A percentile compares a stretch with the other conserved stretches of the same genome.
These are phyloP conservation scores for Termitomyces bulborhizus DNA, from an alignment of 768 basidiomycete species.

Conservation along the genomic window DNA sequence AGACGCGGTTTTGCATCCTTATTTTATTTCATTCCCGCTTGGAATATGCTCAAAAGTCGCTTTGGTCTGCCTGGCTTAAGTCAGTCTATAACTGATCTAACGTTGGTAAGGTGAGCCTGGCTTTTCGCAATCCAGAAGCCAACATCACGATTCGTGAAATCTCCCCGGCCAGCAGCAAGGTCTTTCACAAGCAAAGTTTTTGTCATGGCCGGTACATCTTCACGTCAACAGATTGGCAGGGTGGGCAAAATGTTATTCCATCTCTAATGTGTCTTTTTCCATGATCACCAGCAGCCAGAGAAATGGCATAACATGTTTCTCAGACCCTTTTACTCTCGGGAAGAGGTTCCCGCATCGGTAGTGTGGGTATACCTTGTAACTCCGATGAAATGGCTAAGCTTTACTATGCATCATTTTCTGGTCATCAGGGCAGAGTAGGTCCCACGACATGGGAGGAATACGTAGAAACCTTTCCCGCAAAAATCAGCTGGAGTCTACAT, in stretches of 20 bases:
- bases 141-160: neutral
- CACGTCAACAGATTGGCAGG: neutral
- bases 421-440: neutral
- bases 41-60: neutral
- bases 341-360: too few species aligned
- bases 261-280: too few species aligned
- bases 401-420: too few species aligned
- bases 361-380: neutral
- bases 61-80: neutral
- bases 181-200: too few species aligned
- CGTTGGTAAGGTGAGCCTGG: neutral
- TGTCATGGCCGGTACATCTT: neutral
- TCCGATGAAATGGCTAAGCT: neutral
- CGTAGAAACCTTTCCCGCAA: too few species aligned
- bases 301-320: too few species aligned
- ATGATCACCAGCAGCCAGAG: too few species aligned
- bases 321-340: too few species aligned
- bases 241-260: too few species aligned
- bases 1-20: slow-evolving; percentile 14
- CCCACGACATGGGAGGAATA: neutral
- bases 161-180: too few species aligned
- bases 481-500: neutral
- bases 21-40: neutral
- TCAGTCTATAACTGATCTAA: neutral
- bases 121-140: neutral